Base-by-base conservation (phyloP, 208 protist species). In the Trypanosoma cruzi region DNA sequence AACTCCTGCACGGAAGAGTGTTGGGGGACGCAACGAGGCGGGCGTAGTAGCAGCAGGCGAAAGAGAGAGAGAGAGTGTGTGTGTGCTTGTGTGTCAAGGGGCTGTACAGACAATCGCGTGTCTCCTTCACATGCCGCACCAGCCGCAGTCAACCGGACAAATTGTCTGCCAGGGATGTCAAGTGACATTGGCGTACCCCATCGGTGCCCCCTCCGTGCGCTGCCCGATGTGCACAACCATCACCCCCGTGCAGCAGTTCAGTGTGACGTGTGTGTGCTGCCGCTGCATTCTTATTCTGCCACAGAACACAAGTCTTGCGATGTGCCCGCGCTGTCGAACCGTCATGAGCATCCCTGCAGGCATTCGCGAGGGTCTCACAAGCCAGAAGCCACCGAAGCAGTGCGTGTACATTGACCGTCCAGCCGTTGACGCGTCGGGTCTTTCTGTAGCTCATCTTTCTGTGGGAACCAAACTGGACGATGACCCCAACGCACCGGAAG, bases 371-470 rank as follows among this genome's bases (percentile, higher is more conserved):
- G 87, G 84, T 18, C 74, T 78, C 8, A 72, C 62, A 32, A 82
- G 70, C n/a, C 82, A 74, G 34, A 60, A 82, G 71, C 82, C 82
- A 20, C 84, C 85, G 16, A 90, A 91, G 63, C 82, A 88, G 73
- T 93, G 88, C 68, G 88, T 93, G 7, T 93, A 93, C 68, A 91
- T 93, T 69, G 88, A 91, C 20, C 71, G 85, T 0, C 88, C 88
- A 1, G 85, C 79, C 3, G 61, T 90, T 1, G 75, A 89, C 65
- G 62, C 77, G 13, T 68, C 68, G 7, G 84, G 85, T 0, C 26
- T 32, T 4, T 79, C 77, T 53, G 73, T 86, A 24, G 75, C 84
- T 13, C 88, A 85, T 53, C 62, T 93, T 4, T 68, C 85, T 0
- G 83, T 93, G 0, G 88, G 88, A 34, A 93, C 88, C 8, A 89